Evolutionary conservation across 495 filamentous ascomycete genomes (phyloP), one percentile per base, ranked within the genome.

Genomic region (Umbilicaria muhlenbergii): DNA sequence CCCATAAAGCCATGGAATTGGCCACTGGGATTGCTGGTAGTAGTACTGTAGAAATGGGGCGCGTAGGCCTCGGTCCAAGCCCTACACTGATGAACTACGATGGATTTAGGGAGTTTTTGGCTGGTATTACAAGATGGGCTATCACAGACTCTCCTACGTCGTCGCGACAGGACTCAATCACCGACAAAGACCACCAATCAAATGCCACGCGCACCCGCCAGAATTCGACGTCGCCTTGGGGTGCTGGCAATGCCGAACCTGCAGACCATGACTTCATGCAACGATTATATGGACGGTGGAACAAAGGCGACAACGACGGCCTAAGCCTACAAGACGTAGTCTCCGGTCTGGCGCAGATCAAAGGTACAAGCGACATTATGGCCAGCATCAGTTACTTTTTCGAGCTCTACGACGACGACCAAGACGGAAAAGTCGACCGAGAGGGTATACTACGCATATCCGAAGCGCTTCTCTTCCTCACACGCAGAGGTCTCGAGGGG

Each of bases 341-440:
- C 13, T 81, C 80, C 13, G 91, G 91, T 2, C 62, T 98, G 24
- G 86, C 91, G 2, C 76, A 80, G 32, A 80, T 98, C 42, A 94
- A 93, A 59, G 89, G 92, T 6, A 83, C 81, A 18, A 77, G 78
- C 34, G 91, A 96, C 59, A 93, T 98, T 50, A 94, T 96, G 89
- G 82, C 84, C 31, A 87, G 80, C 48, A 96, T 98, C 55, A 86
- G 77, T 39, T 96, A 95, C 58, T 98, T 96, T 63, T 98, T 96
- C 51, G 80, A 94, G 55, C 74, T 98, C 0, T 94, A 96, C 55
- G 92, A 96, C 58, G 89, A 98, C 51, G 79, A 84, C 55, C 76
- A 79, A 2, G 84, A 92, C 59, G 91, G 92, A 6, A 82, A 75
- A 49, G 87, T 98, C n/a, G 91, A 98, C 60, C 78, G 92, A 3